These are phyloP conservation scores for Achaetomiella virescens DNA, from an alignment of 495 filamentous ascomycete genomes.

Conservation along the genomic window DNA sequence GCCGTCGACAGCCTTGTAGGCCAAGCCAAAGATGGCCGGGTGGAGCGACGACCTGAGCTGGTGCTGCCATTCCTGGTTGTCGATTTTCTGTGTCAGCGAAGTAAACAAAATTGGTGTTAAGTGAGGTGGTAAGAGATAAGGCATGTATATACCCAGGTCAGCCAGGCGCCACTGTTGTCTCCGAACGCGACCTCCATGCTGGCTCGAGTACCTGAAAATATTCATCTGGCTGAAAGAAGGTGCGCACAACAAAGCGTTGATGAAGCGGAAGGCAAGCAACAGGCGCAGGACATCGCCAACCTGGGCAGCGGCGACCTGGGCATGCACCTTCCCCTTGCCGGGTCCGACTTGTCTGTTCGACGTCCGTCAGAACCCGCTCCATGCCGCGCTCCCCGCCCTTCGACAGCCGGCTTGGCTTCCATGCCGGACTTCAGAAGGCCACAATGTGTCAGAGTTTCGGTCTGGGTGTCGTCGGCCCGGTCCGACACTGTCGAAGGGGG, in stretches of 20 bases:
- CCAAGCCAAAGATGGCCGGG: constrained; percentile 71
- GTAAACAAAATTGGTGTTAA: neutral
- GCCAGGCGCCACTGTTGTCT: constrained; percentile 68
- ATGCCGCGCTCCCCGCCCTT: constrained; percentile 2
- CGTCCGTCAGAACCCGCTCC: constrained; percentile 1
- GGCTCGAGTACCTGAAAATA: constrained; percentile 96
- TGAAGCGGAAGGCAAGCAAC: constrained; percentile 69
- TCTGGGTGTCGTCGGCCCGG: neutral
- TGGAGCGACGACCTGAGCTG: constrained; percentile 90
- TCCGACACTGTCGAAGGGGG: neutral
- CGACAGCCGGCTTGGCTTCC: constrained; percentile 7
- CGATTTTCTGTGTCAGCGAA: neutral
- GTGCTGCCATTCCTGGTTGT: constrained; percentile 83
- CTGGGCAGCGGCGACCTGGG: constrained; percentile 28
- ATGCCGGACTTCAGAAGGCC: neutral
- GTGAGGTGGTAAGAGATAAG: neutral
- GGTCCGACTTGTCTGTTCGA: neutral
- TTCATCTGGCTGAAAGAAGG: constrained; percentile 99
- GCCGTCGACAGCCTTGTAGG: constrained; percentile 59
- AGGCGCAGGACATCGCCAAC: constrained; percentile 50
- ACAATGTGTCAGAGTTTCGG: neutral
- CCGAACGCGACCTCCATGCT: constrained; percentile 90
- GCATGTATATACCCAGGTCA: constrained; percentile 76
- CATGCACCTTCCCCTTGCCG: constrained; percentile 12
- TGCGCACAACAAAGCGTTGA: constrained; percentile 79